phyloP scores from a whole-genome alignment of 176 grass and related monocot species.

The Paspalum vaginatum region DNA sequence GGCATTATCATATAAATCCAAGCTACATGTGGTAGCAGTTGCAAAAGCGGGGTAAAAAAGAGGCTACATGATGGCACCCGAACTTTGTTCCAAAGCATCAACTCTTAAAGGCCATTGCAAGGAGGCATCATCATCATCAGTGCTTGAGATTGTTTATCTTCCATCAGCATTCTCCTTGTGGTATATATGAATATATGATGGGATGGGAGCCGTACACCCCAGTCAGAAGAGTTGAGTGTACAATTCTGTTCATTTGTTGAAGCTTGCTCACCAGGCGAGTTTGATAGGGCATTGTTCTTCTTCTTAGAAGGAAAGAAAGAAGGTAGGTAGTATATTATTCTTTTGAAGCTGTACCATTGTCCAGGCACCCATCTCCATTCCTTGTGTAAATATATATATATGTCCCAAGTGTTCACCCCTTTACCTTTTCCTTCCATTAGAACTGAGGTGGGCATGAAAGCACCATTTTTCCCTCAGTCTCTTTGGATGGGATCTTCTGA shows the following conservation, averaged over 20 bases:
- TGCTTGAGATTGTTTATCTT: neutral
- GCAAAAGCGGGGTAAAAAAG: neutral
- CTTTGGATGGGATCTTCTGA: conserved; percentile 21
- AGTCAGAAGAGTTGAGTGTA: conserved; percentile 48
- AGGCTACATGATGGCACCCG: conserved; percentile 21
- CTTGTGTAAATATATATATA: conserved; percentile 63
- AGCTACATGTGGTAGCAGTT: conserved; percentile 24
- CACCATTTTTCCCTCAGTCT: conserved; percentile 53
- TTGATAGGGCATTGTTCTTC: conserved; percentile 53
- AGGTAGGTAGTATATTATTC: conserved; percentile 62
- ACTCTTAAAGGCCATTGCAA: neutral
- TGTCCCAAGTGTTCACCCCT: conserved; percentile 22
- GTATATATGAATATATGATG: conserved; percentile 15
- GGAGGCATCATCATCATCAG: neutral
- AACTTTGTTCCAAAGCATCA: conserved; percentile 31
- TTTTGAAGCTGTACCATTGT: conserved; percentile 54
- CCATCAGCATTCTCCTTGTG: conserved; percentile 17
- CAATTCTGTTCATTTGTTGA: conserved; percentile 59
- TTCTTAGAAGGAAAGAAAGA: conserved; percentile 49
- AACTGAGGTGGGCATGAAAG: conserved; percentile 51
- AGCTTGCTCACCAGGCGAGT: conserved; percentile 44
- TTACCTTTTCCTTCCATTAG: neutral
- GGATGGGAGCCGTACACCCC: conserved; percentile 8
- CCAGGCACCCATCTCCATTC: conserved; percentile 28
- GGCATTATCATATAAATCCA: conserved; percentile 31